Percentiles rank a stretch among this genome's conserved stretches.
phyloP scores from a whole-genome alignment of 495 filamentous ascomycete species.

The Rusavskia elegans region DNA sequence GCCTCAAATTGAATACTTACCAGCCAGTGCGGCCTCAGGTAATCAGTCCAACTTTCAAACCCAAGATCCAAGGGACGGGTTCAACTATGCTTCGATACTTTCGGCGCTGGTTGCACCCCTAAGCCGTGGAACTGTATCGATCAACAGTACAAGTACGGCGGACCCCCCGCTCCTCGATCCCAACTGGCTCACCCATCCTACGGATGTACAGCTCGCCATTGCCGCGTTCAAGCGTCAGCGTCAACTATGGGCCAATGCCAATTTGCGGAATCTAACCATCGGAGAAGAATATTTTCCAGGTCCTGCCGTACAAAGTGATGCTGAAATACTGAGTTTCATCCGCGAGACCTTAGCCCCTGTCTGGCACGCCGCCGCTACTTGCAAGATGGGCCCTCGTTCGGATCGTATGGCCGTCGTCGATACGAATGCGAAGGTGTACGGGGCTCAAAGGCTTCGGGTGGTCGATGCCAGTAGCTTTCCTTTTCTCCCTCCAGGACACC shows the following conservation, averaged over 20 bases:
- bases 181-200: conserved; percentile 28
- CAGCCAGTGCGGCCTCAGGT: conserved; percentile 13
- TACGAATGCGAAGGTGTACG: conserved; percentile 29
- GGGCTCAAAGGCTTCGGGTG: conserved; percentile 37
- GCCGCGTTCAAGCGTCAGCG: conserved; percentile 17
- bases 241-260: conserved; percentile 20
- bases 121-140: conserved; percentile 37
- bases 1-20: conserved; percentile 40
- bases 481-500: conserved; percentile 39
- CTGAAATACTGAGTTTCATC: conserved; percentile 32
- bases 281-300: conserved; percentile 37
- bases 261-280: conserved; percentile 22
- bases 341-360: conserved; percentile 23
- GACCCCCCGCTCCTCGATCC: conserved; percentile 37
- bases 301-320: conserved; percentile 26
- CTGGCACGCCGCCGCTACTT: conserved; percentile 36
- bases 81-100: conserved; percentile 29
- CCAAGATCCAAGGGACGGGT: conserved; percentile 20
- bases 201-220: conserved; percentile 1
- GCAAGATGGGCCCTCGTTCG: conserved; percentile 28
- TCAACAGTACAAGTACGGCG: conserved; percentile 23
- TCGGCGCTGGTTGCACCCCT: conserved; percentile 28
- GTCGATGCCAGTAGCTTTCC: conserved; percentile 45
- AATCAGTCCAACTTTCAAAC: background rate
- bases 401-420: conserved; percentile 44